Evolutionary conservation across 345 rosid genomes (phyloP).

Genomic region (Carallia brachiata): DNA sequence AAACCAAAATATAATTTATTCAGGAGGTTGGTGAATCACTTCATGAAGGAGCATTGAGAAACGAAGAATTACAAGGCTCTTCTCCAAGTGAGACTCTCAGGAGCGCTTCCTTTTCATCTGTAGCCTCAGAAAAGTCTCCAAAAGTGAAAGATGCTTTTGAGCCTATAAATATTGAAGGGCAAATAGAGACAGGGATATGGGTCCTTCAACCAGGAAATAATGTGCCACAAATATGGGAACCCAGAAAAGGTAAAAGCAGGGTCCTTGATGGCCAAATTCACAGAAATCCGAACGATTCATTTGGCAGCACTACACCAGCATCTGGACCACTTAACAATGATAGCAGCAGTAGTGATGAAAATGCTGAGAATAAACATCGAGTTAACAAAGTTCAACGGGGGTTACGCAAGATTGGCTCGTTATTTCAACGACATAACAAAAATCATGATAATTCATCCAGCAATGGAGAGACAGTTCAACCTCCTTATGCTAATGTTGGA

Average conservation of each 20-base stretch:
- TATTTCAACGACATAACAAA: slow-evolving; percentile 48
- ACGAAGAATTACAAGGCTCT: slow-evolving; percentile 39
- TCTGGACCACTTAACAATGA: slow-evolving; percentile 41
- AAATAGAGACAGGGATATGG: slow-evolving; percentile 76
- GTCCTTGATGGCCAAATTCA: slow-evolving; percentile 40
- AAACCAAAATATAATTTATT: slow-evolving; percentile 16
- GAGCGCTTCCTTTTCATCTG: slow-evolving; percentile 48
- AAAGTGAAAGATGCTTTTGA: slow-evolving; percentile 56
- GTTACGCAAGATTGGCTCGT: slow-evolving; percentile 44
- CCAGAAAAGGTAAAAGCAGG: slow-evolving; percentile 71
- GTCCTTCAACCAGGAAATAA: slow-evolving; percentile 82
- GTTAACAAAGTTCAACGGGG: slow-evolving; percentile 41
- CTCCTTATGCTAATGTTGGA: slow-evolving; percentile 57
- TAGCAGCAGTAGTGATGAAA: slow-evolving; percentile 49
- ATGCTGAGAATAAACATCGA: slow-evolving; percentile 37
- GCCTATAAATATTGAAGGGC: slow-evolving; percentile 79
- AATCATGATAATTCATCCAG: slow-evolving; percentile 38
- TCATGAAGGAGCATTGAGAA: slow-evolving; percentile 34
- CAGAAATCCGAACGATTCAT: slow-evolving; percentile 38
- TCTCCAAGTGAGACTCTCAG: slow-evolving; percentile 32
- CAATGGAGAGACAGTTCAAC: slow-evolving; percentile 38
- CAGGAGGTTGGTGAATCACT: slow-evolving; percentile 35
- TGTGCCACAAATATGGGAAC: slow-evolving; percentile 74
- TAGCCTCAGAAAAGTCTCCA: slow-evolving; percentile 44
- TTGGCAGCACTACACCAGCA: slow-evolving; percentile 27